Evolutionary conservation across 768 basidiomycete genomes (phyloP).

Genomic region (Clitopilus hobsonii): DNA sequence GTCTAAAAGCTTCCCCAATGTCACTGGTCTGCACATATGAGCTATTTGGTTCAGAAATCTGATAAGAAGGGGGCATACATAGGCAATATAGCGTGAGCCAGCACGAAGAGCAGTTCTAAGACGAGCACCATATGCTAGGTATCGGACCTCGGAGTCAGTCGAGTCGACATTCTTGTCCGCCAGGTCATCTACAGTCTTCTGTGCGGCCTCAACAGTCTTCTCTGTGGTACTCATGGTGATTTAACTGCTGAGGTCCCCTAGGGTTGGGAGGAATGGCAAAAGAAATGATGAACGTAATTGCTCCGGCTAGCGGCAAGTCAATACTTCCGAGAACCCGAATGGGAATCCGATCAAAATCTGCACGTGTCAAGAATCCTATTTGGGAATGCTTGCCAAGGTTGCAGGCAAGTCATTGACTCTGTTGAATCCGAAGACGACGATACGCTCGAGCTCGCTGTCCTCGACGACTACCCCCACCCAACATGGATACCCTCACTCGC

Average conservation of each 20-base stretch:
- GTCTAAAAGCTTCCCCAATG: constrained; percentile 79
- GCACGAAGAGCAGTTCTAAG: constrained; percentile 73
- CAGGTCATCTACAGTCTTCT: constrained; percentile 49
- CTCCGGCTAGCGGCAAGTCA: background rate
- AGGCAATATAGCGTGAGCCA: constrained; percentile 68
- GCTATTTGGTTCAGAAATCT: constrained; percentile 13
- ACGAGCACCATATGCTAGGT: constrained; percentile 76
- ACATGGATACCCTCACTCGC: constrained; percentile 41
- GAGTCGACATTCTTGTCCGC: constrained; percentile 62
- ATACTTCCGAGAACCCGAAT: background rate
- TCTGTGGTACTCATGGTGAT: constrained; percentile 27
- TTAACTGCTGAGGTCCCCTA: background rate
- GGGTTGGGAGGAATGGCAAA: background rate
- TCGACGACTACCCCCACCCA: constrained; percentile 12
- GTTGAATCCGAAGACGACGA: constrained; percentile 5
- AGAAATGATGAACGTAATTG: background rate
- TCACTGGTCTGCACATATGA: constrained; percentile 59
- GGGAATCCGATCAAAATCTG: background rate
- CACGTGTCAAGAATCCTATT: background rate
- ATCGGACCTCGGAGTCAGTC: constrained; percentile 64
- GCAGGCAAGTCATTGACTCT: constrained; percentile 11
- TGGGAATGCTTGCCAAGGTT: background rate
- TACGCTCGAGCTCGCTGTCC: constrained; percentile 13
- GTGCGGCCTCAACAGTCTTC: constrained; percentile 33
- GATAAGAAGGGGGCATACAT: constrained; percentile 37